phyloP scores from a whole-genome alignment of 257 asterid genomes.

The Solanum pinnatisectum region DNA sequence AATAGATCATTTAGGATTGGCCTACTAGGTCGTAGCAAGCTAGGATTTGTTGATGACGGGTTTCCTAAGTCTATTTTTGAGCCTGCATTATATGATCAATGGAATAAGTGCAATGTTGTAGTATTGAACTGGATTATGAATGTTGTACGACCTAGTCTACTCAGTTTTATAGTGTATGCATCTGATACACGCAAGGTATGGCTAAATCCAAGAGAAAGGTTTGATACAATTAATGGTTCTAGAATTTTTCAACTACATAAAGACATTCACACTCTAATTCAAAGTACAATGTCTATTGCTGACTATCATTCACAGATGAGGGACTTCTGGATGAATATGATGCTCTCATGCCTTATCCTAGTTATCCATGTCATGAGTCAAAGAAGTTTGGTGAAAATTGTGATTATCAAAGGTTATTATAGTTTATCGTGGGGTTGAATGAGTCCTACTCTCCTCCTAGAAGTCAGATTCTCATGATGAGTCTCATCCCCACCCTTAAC shows the following conservation, averaged over 20 bases:
- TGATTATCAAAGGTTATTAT: neutral
- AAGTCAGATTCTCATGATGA: neutral
- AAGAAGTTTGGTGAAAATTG: neutral
- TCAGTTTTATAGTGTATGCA: neutral
- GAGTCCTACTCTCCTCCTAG: neutral
- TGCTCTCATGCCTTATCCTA: neutral
- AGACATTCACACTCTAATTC: neutral
- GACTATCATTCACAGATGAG: neutral
- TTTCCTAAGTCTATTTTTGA: neutral
- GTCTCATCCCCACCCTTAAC: neutral
- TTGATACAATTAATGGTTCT: neutral
- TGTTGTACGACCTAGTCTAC: neutral
- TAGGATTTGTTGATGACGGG: neutral
- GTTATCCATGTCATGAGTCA: neutral
- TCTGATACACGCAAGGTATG: neutral
- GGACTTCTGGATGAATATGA: neutral
- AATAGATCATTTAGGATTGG: neutral
- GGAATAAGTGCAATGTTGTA: neutral
- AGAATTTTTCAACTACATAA: neutral
- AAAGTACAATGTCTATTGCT: neutral
- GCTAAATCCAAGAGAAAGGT: neutral
- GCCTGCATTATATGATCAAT: neutral
- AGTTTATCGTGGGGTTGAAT: neutral
- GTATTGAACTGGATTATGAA: neutral
- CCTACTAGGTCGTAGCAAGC: neutral